These are phyloP conservation scores for Biscogniauxia mediterranea DNA, from an alignment of 2,329 filamentous ascomycete species.

Conservation along the genomic window DNA sequence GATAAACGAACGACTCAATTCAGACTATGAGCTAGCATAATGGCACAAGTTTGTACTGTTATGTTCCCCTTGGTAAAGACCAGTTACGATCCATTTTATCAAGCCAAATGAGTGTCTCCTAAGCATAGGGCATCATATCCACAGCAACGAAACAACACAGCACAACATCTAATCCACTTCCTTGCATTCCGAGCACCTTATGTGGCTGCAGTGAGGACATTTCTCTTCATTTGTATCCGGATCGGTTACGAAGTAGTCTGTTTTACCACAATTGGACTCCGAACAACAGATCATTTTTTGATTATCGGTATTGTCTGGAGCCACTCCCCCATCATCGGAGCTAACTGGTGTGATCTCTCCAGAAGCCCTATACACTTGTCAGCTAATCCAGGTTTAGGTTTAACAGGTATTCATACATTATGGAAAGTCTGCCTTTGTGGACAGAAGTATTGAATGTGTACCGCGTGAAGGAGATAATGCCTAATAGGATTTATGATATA, in stretches of 20 bases:
- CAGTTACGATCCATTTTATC: neutral
- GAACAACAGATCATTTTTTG: neutral
- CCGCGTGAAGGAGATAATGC: neutral
- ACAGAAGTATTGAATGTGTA: neutral
- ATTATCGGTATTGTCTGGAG: neutral
- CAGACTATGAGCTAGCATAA: neutral
- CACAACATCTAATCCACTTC: neutral
- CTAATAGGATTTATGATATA: neutral
- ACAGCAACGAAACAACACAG: neutral
- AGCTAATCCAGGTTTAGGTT: constrained; percentile 3
- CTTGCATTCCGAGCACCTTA: constrained; percentile 14
- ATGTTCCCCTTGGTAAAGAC: neutral
- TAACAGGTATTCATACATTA: constrained; percentile 4
- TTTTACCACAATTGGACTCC: neutral
- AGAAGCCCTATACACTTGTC: neutral
- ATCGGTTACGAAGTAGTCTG: neutral
- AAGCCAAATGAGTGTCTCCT: neutral
- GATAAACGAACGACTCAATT: neutral
- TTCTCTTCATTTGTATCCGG: neutral
- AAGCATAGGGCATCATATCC: neutral
- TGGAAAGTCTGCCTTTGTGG: neutral
- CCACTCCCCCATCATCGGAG: neutral
- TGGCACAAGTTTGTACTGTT: neutral
- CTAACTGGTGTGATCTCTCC: neutral
- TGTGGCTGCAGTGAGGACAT: neutral